Conservation (phyloP, 768 basidiomycete genomes). For the Serendipita vermifera region DNA sequence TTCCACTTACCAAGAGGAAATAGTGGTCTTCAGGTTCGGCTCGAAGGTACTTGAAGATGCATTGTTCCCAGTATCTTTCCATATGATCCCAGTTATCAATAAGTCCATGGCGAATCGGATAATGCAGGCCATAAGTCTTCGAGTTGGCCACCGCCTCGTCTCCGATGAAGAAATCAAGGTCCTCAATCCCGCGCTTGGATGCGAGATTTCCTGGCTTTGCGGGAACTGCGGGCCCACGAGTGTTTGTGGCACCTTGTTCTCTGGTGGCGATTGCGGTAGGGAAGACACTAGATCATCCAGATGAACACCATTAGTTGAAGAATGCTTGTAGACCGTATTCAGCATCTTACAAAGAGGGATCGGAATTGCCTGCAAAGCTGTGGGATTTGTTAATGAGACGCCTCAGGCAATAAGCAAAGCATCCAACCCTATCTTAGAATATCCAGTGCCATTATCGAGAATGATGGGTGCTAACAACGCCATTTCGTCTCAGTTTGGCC, state of each 20-base stretch:
- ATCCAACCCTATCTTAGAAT: slow-evolving; percentile 87
- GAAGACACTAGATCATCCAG: slow-evolving; percentile 55
- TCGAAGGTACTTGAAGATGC: slow-evolving; percentile 97
- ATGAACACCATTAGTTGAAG: slow-evolving; percentile 6
- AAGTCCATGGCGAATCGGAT: slow-evolving; percentile 94
- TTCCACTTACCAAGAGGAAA: slow-evolving; percentile 74
- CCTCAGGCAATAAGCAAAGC: neutral
- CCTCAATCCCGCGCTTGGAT: slow-evolving; percentile 93
- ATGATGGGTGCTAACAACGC: slow-evolving; percentile 85
- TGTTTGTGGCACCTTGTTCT: slow-evolving; percentile 45
- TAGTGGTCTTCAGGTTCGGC: slow-evolving; percentile 99
- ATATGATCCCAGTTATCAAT: slow-evolving; percentile 98
- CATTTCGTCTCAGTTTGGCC: no score
- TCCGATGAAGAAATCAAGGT: slow-evolving; percentile 99
- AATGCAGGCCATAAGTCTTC: slow-evolving; percentile 91
- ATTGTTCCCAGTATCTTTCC: slow-evolving; percentile 99
- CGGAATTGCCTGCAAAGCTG: slow-evolving; percentile 96
- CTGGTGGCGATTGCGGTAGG: slow-evolving; percentile 94
- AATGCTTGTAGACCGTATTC: slow-evolving; percentile 17
- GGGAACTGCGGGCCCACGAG: slow-evolving; percentile 63
- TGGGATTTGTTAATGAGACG: neutral
- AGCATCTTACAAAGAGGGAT: slow-evolving; percentile 79
- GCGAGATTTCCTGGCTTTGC: slow-evolving; percentile 84
- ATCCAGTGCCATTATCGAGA: slow-evolving; percentile 96
- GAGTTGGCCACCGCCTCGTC: slow-evolving; percentile 94